These are phyloP conservation scores for Colletotrichum sp. DNA, from an alignment of 2,329 filamentous ascomycete genomes.

Conservation along the genomic window DNA sequence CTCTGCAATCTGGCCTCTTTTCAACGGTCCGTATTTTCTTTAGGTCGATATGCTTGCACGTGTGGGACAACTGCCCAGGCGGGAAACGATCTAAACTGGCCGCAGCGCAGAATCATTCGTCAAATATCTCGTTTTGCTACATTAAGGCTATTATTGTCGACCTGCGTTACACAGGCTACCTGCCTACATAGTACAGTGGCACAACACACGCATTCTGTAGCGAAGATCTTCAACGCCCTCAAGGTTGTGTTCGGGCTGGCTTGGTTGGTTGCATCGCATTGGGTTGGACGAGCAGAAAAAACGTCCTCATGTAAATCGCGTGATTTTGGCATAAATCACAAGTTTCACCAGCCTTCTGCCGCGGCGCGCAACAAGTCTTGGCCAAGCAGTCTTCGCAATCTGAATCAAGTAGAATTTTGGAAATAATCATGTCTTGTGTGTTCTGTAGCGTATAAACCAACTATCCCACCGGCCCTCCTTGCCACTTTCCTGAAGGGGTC, in stretches of 20 bases:
- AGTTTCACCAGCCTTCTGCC: neutral
- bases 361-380: neutral
- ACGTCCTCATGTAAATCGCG: neutral
- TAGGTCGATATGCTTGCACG: accelerated
- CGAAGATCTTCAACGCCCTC: neutral
- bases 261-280: neutral
- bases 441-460: neutral
- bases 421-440: neutral
- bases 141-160: neutral
- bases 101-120: neutral
- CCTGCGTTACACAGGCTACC: neutral
- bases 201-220: neutral
- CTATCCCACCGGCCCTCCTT: neutral
- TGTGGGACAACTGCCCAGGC: neutral
- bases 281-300: neutral
- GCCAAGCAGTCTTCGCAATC: neutral
- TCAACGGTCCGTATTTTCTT: neutral
- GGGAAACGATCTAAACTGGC: neutral
- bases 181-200: neutral
- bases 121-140: neutral
- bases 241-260: neutral
- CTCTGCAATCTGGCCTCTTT: neutral
- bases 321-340: neutral
- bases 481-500: neutral
- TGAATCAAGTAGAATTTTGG: neutral